Conservation (phyloP, 441 rosid species). For the Populus hybrid region DNA sequence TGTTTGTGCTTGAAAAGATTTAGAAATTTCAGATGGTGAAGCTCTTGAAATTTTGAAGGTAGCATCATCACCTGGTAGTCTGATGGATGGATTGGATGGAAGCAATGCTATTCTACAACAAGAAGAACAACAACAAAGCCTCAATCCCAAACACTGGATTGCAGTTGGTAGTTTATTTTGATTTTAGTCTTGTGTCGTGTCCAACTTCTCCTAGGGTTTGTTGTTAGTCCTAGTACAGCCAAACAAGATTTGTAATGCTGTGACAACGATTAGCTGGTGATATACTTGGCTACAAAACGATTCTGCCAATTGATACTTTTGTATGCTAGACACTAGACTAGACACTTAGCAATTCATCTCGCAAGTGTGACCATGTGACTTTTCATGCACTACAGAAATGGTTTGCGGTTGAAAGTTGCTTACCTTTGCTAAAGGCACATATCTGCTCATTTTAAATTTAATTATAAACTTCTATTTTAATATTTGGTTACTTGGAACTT, state of each 20-base stretch:
- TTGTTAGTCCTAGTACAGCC: neutral
- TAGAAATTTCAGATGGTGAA: slow-evolving; percentile 53
- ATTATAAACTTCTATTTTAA: neutral
- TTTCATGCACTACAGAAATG: neutral
- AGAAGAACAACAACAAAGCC: slow-evolving; percentile 33
- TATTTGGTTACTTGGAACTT: neutral
- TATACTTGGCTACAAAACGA: neutral
- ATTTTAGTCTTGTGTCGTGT: neutral
- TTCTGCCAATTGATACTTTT: neutral
- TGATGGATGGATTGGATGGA: slow-evolving; percentile 30
- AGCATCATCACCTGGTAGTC: slow-evolving; percentile 30
- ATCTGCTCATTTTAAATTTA: neutral
- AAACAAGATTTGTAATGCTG: neutral
- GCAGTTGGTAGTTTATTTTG: slow-evolving; percentile 3
- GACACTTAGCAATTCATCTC: neutral
- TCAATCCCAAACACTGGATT: slow-evolving; percentile 6
- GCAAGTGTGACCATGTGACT: neutral
- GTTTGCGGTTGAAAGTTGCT: neutral
- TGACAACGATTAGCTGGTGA: neutral
- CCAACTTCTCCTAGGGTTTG: neutral
- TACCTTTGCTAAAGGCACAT: neutral
- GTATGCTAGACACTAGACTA: neutral
- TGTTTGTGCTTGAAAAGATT: slow-evolving; percentile 34
- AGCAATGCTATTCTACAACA: slow-evolving; percentile 25
- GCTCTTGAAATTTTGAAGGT: slow-evolving; percentile 56